Percentiles rank a stretch among this genome's conserved stretches.
Evolutionary conservation across 2,329 filamentous ascomycete species (phyloP).

Genomic region (Penicillium italicum): DNA sequence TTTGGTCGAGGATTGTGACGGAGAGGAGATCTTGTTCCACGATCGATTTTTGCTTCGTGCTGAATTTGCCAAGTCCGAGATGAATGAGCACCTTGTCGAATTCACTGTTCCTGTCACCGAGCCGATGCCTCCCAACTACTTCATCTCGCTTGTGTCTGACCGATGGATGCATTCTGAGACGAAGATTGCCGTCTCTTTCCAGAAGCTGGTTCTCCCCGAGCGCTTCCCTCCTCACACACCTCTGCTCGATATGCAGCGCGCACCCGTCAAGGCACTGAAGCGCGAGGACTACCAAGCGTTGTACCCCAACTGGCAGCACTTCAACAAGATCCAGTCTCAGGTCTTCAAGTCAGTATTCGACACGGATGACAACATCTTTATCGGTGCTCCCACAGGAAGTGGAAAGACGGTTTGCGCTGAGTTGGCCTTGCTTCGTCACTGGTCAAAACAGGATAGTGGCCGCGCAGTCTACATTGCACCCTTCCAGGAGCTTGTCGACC

Average conservation of each 20-base stretch:
- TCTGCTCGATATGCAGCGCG: conserved; percentile 82
- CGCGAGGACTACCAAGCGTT: conserved; percentile 74
- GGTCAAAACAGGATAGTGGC: conserved; percentile 67
- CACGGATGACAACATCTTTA: conserved; percentile 87
- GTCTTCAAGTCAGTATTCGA: conserved; percentile 91
- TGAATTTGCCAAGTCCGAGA: conserved; percentile 79
- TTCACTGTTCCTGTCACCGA: conserved; percentile 96
- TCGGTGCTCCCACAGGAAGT: conserved; percentile 88
- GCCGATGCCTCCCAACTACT: conserved; percentile 98
- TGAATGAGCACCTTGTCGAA: conserved; percentile 91
- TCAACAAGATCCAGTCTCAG: conserved; percentile 98
- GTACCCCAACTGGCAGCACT: conserved; percentile 79
- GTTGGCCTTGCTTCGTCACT: conserved; percentile 85
- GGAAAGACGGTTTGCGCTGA: conserved; percentile 97
- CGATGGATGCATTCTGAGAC: conserved; percentile 99
- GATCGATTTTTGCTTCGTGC: conserved; percentile 90
- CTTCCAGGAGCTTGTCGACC: conserved; percentile 88
- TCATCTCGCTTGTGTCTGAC: conserved; percentile 90
- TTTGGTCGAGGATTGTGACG: conserved; percentile 93
- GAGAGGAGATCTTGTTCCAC: conserved; percentile 91
- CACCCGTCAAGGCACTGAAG: conserved; percentile 86
- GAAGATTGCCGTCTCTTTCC: conserved; percentile 86
- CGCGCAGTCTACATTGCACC: conserved; percentile 92
- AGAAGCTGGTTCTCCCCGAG: conserved; percentile 89
- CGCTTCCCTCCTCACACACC: conserved; percentile 94